Percentiles rank a stretch among this genome's conserved stretches.
These are phyloP conservation scores for Yamadazyma dushanensis DNA, from an alignment of 1,139 yeast genomes.

Conservation along the genomic window DNA sequence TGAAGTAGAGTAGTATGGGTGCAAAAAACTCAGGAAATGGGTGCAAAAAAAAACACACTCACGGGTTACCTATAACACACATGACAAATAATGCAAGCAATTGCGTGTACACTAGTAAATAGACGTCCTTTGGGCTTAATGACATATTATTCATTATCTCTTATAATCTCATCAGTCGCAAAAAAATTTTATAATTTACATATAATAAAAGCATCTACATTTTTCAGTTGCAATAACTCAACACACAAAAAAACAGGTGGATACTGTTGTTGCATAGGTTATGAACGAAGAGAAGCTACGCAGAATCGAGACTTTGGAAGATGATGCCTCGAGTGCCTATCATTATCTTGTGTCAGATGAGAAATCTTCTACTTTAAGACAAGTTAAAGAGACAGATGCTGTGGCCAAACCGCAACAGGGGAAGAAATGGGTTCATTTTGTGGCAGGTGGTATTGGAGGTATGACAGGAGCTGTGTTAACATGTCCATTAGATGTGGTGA, in stretches of 20 bases:
- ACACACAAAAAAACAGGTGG: too few species aligned
- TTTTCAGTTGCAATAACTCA: too few species aligned
- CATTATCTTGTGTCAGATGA: slow-evolving; percentile 75
- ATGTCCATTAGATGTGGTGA: slow-evolving; percentile 94
- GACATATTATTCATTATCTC: not conserved
- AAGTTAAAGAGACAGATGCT: slow-evolving; percentile 26
- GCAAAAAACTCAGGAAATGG: too few species aligned
- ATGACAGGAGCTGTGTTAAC: slow-evolving; percentile 96
- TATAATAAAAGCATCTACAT: too few species aligned
- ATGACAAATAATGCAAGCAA: not conserved
- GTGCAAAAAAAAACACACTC: not conserved
- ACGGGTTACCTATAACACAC: too few species aligned
- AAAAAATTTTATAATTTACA: not conserved
- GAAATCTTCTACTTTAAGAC: slow-evolving; percentile 48
- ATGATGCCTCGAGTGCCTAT: slow-evolving; percentile 58
- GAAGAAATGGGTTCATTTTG: slow-evolving; percentile 92
- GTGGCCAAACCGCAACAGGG: slow-evolving; percentile 27
- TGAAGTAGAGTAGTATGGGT: slow-evolving; percentile 34
- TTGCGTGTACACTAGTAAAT: slow-evolving; percentile 1
- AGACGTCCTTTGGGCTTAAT: not conserved
- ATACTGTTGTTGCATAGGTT: slow-evolving; percentile 2
- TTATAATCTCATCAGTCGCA: slow-evolving; percentile 1
- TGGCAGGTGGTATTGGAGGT: slow-evolving; percentile 99
- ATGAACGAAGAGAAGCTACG: slow-evolving; percentile 8
- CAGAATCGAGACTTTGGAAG: slow-evolving; percentile 34